Base-by-base conservation (phyloP, 2,329 filamentous ascomycete genomes). In the Geosmithia flava region DNA sequence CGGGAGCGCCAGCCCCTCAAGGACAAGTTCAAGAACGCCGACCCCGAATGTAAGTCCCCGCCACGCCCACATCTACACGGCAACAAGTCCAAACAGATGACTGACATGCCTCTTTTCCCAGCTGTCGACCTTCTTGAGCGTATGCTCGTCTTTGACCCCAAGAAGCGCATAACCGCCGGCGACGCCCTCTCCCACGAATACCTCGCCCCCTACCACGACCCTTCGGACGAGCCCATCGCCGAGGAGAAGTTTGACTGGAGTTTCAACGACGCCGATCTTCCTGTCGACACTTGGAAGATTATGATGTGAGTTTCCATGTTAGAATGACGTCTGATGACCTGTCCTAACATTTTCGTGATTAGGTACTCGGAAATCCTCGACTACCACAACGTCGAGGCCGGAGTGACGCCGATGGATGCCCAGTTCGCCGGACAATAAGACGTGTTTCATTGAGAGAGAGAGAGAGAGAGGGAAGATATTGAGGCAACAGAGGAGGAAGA, bases 211-310 rank as follows among this genome's bases (percentile, higher is more conserved):
- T 98, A 98, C 72, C 93, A 98, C 68, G 93, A 98, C 63, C 90
- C 93, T 8, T 93, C 87, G 43, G 93, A 98, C 61, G 93, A 98
- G 73, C 93, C 93, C 1, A 83, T 89, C 16, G 87, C 93, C 20
- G 87, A 95, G 52, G 90, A 96, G 73, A 96, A 95, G 71, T 98
- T 98, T 59, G 93, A 98, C 65, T 98, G 93, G 93, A 96, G 90
- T 48, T 98, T 98, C 71, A 97, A 97, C 66, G 93, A 98, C 59
- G 93, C 91, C 45, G 93, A 98, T 62, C 73, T 98, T 49, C 91
- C 93, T 1, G 90, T 97, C 46, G 93, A 98, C 63, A 95, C 90
- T n/a, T 98, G 93, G 93, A 98, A 98, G 74, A 96, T 98, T 64
- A 98, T 97, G 93, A 98, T 98, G 93, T 95, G 75, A 62, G 85